Evolutionary conservation across 2,329 filamentous ascomycete genomes (phyloP).

Genomic region (Xylaria digitata): DNA sequence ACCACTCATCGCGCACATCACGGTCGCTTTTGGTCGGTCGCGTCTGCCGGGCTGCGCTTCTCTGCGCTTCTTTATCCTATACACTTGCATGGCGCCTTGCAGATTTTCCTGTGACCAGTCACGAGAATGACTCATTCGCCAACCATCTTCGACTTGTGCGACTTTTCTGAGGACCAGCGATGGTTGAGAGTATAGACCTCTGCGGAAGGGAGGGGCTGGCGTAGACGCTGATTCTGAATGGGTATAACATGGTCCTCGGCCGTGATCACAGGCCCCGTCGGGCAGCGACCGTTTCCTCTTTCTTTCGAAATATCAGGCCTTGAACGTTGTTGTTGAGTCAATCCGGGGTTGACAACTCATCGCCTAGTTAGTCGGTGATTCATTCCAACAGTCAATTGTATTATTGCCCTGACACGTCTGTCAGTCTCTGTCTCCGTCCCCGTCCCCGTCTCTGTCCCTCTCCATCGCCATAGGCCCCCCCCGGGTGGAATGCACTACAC

Average conservation of each 20-base stretch:
- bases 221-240: constrained; percentile 37
- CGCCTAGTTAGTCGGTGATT: constrained; percentile 36
- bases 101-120: constrained; percentile 43
- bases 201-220: constrained; percentile 41
- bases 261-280: constrained; percentile 41
- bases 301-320: constrained; percentile 42
- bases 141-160: constrained; percentile 46
- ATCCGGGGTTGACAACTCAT: constrained; percentile 40
- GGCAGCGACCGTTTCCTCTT: constrained; percentile 43
- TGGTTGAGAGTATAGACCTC: constrained; percentile 36
- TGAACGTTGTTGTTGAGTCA: constrained; percentile 37
- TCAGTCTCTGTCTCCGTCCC: not conserved
- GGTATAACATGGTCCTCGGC: constrained; percentile 49
- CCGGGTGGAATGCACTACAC: constrained; percentile 31
- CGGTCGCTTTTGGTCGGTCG: constrained; percentile 46
- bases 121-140: constrained; percentile 49
- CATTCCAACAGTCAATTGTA: constrained; percentile 32
- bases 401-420: constrained; percentile 39
- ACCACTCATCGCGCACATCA: constrained; percentile 50
- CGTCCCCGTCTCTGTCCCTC: not conserved
- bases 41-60: constrained; percentile 46
- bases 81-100: constrained; percentile 46
- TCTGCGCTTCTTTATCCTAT: constrained; percentile 40
- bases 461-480: constrained; percentile 36
- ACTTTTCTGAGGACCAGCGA: constrained; percentile 46